phyloP scores from a whole-genome alignment of 495 filamentous ascomycete species.

The Darksidea phi region DNA sequence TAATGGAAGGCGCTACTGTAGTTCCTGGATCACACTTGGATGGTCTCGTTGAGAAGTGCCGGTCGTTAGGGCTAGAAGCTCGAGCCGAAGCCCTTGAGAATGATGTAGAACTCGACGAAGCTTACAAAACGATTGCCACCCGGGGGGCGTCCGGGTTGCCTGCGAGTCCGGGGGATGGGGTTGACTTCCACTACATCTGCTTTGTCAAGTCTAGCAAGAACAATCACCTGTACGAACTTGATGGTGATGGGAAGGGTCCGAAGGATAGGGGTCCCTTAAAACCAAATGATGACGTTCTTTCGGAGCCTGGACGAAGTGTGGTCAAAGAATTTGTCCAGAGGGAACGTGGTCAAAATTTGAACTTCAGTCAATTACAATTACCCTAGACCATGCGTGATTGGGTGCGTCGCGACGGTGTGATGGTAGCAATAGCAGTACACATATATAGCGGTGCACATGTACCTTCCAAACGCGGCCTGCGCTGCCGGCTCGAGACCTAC shows the following conservation, averaged over 20 bases:
- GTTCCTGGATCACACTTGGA: constrained; percentile 12
- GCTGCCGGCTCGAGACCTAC: constrained; percentile 28
- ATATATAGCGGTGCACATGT: too few species aligned
- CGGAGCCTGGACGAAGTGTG: constrained; percentile 21
- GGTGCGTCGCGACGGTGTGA: too few species aligned
- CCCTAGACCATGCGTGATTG: too few species aligned
- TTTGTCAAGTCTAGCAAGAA: constrained; percentile 37
- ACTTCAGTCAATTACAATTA: constrained; percentile 28
- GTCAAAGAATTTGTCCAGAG: constrained; percentile 24
- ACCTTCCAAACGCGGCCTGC: constrained; percentile 13
- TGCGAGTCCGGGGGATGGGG: constrained; percentile 32
- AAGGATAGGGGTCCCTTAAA: constrained; percentile 29
- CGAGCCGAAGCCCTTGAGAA: constrained; percentile 29
- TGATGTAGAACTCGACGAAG: constrained; percentile 33
- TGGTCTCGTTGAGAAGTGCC: constrained; percentile 11
- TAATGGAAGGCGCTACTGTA: constrained; percentile 4
- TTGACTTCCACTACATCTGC: constrained; percentile 38
- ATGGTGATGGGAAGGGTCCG: constrained; percentile 38
- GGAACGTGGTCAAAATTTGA: constrained; percentile 16
- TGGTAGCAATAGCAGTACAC: too few species aligned
- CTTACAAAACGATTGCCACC: constrained; percentile 30
- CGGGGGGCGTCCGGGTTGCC: constrained; percentile 35
- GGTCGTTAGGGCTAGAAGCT: constrained; percentile 21
- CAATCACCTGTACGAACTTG: constrained; percentile 35
- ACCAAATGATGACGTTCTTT: constrained; percentile 34